These are phyloP conservation scores for Penstemon davidsonii DNA, from an alignment of 257 asterid genomes.

Conservation along the genomic window DNA sequence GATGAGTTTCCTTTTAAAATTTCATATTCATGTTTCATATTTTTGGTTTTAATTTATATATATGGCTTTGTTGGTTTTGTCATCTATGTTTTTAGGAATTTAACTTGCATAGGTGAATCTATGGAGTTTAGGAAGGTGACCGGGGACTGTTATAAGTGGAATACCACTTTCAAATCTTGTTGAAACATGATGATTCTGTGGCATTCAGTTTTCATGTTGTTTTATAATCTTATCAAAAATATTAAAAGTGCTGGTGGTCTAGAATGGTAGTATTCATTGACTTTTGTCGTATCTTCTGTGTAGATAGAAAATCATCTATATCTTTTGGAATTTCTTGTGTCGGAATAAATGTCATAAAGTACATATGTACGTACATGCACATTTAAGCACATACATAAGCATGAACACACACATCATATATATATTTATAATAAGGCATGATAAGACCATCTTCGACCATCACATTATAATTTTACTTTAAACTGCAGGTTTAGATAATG, in stretches of 20 bases:
- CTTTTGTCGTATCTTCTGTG: constrained; percentile 1
- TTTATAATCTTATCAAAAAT: not conserved
- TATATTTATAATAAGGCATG: no score
- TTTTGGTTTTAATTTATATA: no score
- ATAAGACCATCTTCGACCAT: no score
- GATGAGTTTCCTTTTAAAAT: no score
- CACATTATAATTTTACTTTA: no score
- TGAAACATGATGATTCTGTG: not conserved
- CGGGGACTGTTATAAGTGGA: not conserved
- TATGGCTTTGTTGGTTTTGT: not conserved
- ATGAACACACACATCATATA: no score
- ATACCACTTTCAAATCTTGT: not conserved
- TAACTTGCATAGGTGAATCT: not conserved
- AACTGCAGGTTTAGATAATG: no score
- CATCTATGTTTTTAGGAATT: not conserved
- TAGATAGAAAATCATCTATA: not conserved
- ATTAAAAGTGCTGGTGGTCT: not conserved
- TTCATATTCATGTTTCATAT: no score
- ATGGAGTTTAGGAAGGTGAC: not conserved
- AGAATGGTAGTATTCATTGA: constrained; percentile 6
- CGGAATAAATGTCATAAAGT: constrained; percentile 1
- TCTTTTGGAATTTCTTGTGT: constrained; percentile 8
- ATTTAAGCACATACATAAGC: no score
- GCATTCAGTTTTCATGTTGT: not conserved
- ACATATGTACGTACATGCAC: no score